Evolutionary conservation across 2,329 filamentous ascomycete species (phyloP).

Genomic region (Claviceps fusiformis): DNA sequence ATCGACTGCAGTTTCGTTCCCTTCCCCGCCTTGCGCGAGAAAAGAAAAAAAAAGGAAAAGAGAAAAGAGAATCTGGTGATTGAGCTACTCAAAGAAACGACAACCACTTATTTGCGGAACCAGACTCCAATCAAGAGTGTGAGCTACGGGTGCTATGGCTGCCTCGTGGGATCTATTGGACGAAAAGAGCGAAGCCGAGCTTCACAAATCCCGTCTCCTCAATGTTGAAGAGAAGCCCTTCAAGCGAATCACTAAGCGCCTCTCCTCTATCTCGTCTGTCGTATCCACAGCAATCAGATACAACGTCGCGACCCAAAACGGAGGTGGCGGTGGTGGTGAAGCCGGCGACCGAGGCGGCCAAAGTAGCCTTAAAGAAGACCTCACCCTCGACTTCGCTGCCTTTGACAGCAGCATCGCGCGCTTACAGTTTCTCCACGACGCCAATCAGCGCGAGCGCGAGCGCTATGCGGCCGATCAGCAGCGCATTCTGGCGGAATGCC

Average conservation of each 20-base stretch:
- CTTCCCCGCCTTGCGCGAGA: too few species aligned
- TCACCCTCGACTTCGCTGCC: slow-evolving; percentile 75
- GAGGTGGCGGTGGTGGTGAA: slow-evolving; percentile 23
- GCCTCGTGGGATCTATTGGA: slow-evolving; percentile 53
- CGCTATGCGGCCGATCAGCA: slow-evolving; percentile 72
- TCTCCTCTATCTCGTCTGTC: slow-evolving; percentile 55
- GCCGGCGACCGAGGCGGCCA: slow-evolving; percentile 18
- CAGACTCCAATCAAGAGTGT: neutral
- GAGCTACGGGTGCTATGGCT: slow-evolving; percentile 17
- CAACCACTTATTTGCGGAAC: neutral
- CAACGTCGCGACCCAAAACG: slow-evolving; percentile 19
- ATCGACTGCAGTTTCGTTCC: neutral
- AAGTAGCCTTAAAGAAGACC: slow-evolving; percentile 60
- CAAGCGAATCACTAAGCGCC: slow-evolving; percentile 71
- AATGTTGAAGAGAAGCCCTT: slow-evolving; percentile 89
- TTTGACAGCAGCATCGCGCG: slow-evolving; percentile 79
- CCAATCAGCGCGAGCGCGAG: slow-evolving; percentile 70
- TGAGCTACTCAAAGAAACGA: neutral
- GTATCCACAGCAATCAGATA: slow-evolving; percentile 22
- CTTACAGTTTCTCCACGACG: slow-evolving; percentile 73
- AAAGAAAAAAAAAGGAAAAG: too few species aligned
- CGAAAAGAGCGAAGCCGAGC: slow-evolving; percentile 63
- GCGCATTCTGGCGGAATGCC: slow-evolving; percentile 64
- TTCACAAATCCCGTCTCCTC: slow-evolving; percentile 77
- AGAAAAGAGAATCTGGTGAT: too few species aligned